Percentiles rank a stretch among this genome's conserved stretches.
phyloP scores from a whole-genome alignment of 768 basidiomycete species.

The Pluteus cervinus region DNA sequence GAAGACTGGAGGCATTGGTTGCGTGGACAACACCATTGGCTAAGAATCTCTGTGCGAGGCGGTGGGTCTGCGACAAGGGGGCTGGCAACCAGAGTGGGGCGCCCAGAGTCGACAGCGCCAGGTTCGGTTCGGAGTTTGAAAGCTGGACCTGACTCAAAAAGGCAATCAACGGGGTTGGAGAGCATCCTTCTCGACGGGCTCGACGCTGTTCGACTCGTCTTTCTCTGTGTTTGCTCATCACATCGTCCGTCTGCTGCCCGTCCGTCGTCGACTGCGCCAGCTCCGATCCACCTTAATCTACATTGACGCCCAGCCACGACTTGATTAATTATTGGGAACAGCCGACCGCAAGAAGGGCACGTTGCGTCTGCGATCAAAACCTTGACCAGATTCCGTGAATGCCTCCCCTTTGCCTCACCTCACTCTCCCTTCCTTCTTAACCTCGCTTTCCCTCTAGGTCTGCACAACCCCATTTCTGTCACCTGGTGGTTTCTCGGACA shows the following conservation, averaged over 20 bases:
- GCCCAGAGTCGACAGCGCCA: slow-evolving; percentile 1
- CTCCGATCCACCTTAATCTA: slow-evolving; percentile 2
- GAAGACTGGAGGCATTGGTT: too few relatives aligned
- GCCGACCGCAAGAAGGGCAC: slow-evolving; percentile 57
- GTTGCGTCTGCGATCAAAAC: slow-evolving; percentile 77
- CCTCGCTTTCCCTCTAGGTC: slow-evolving; percentile 28
- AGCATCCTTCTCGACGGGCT: too few relatives aligned
- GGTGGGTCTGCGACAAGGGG: too few relatives aligned
- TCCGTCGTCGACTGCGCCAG: not conserved
- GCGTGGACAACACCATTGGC: too few relatives aligned
- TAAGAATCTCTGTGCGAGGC: too few relatives aligned
- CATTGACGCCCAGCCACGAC: slow-evolving; percentile 10
- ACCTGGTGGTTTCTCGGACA: slow-evolving; percentile 15
- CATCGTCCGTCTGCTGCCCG: not conserved
- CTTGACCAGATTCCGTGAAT: slow-evolving; percentile 41
- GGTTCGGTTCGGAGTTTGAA: slow-evolving; percentile 25
- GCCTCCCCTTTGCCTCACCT: slow-evolving; percentile 59
- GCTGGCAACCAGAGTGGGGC: slow-evolving; percentile 1
- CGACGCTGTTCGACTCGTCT: too few relatives aligned
- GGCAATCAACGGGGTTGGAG: slow-evolving; percentile 4
- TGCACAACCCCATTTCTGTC: slow-evolving; percentile 23
- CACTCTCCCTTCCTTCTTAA: slow-evolving; percentile 44
- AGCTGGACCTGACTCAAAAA: slow-evolving; percentile 6
- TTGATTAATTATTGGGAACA: slow-evolving; percentile 36
- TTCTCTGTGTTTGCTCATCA: too few relatives aligned